Evolutionary conservation across 2,329 filamentous ascomycete species (phyloP).

Genomic region (Exophiala sp.): DNA sequence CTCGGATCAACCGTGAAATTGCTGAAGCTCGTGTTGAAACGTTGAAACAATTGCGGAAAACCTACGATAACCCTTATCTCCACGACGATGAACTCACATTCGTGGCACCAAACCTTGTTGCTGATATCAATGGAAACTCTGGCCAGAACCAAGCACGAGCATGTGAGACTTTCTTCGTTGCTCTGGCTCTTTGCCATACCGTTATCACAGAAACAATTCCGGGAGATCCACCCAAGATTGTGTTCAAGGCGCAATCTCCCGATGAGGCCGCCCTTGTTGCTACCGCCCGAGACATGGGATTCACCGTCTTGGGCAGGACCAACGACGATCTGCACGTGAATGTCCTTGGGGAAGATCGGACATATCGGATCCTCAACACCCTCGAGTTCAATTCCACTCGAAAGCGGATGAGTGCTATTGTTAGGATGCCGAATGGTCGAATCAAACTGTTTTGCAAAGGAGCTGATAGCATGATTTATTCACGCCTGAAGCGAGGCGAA

Average conservation of each 20-base stretch:
- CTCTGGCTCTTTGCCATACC: constrained; percentile 90
- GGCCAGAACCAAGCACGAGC: constrained; percentile 72
- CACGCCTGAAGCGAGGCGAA: constrained; percentile 77
- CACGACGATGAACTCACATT: constrained; percentile 89
- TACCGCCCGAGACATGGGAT: constrained; percentile 91
- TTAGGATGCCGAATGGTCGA: constrained; percentile 85
- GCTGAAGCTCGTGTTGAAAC: constrained; percentile 71
- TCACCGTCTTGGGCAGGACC: constrained; percentile 79
- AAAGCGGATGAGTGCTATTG: constrained; percentile 97
- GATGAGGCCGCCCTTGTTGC: constrained; percentile 93
- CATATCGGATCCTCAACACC: constrained; percentile 86
- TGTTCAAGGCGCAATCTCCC: constrained; percentile 95
- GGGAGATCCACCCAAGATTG: constrained; percentile 84
- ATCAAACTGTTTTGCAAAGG: constrained; percentile 97
- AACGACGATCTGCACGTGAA: constrained; percentile 81
- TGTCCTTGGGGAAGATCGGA: constrained; percentile 77
- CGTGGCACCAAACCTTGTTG: constrained; percentile 82
- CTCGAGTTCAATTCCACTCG: constrained; percentile 96
- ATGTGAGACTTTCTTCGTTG: constrained; percentile 89
- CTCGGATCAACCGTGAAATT: constrained; percentile 71
- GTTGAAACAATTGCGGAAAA: constrained; percentile 66
- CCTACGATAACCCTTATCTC: constrained; percentile 87
- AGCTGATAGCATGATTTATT: constrained; percentile 95
- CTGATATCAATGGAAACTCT: constrained; percentile 74
- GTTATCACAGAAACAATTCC: constrained; percentile 88